Base-by-base conservation (phyloP, 2,329 filamentous ascomycete genomes). In the Parafenestella ontariensis region DNA sequence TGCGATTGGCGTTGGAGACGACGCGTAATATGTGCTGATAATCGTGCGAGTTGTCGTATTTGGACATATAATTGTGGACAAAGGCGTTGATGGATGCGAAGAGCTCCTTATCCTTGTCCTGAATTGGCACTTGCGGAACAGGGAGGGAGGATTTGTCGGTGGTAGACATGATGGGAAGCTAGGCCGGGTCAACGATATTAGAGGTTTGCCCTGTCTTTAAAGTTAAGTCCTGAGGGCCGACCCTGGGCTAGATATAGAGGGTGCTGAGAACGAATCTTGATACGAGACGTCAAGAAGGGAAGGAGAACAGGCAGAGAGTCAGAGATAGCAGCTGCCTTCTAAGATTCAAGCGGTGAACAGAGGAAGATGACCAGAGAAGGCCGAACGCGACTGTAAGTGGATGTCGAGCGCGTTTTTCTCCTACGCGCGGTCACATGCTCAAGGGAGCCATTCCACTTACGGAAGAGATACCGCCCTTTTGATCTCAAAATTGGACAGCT, bases 11-110 rank as follows among this genome's bases (percentile, higher is more conserved):
- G 31, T 95, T 84, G n/a, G 84, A 82, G 20, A 92, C 78, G 20
- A 97, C 92, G 48, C 93, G 89, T 59, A 87, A 80, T 68, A 96
- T 90, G 75, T 97, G 93, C 52, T 85, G 81, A 80, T 91, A 96
- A 79, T 96, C 91, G 79, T 97, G 93, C 1, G 91, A 96, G 46
- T 87, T 87, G 77, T 97, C 93, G 48, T 76, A 68, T 5, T 68
- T 64, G n/a, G 69, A 72, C 74, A 76, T 76, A 58, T 76, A 76
- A 7, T 60, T 52, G 49, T 73, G 45, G 3, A 75, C 73, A 29
- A 68, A 74, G 8, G 52, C 37, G 40, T 72, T 72, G 49, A 76
- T 61, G 11, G 63, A 66, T 7, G 48, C 54, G 57, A 76, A 66
- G 41, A 76, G 68, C 0, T 46, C 40, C 21, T 54, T 54, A 21